Evolutionary conservation across 2,329 filamentous ascomycete species (phyloP).

Genomic region (Zymoseptoria ardabiliae): DNA sequence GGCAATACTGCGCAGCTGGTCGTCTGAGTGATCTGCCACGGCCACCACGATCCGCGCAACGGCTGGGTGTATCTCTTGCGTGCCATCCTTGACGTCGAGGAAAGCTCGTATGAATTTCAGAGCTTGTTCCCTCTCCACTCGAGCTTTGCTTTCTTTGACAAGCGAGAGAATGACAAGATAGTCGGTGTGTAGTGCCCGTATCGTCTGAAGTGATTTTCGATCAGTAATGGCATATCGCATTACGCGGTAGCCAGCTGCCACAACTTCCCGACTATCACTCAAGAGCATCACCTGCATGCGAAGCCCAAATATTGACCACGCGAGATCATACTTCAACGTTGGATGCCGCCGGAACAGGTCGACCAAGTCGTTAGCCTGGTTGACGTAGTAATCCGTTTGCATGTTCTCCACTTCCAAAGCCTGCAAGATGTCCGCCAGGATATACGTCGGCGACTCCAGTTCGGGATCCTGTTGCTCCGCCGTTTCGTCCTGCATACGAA

Average conservation of each 20-base stretch:
- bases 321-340: slow-evolving; percentile 90
- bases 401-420: slow-evolving; percentile 82
- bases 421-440: slow-evolving; percentile 81
- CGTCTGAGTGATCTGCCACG: slow-evolving; percentile 78
- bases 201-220: slow-evolving; percentile 77
- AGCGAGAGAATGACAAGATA: slow-evolving; percentile 85
- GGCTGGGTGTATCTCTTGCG: slow-evolving; percentile 76
- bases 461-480: slow-evolving; percentile 60
- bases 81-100: slow-evolving; percentile 87
- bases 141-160: slow-evolving; percentile 93
- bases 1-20: slow-evolving; percentile 81
- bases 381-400: slow-evolving; percentile 90
- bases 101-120: slow-evolving; percentile 94
- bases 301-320: slow-evolving; percentile 90
- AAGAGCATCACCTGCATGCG: slow-evolving; percentile 93
- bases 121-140: slow-evolving; percentile 92
- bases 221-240: slow-evolving; percentile 93
- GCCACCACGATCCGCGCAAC: slow-evolving; percentile 85
- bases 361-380: slow-evolving; percentile 84
- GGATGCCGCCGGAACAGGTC: slow-evolving; percentile 91
- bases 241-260: slow-evolving; percentile 88
- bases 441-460: slow-evolving; percentile 82
- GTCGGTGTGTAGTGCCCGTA: slow-evolving; percentile 82
- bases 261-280: slow-evolving; percentile 90
- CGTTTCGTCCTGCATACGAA: slow-evolving; percentile 32